Conservation (phyloP, 768 basidiomycete species). For the Glaciozyma martinii region DNA sequence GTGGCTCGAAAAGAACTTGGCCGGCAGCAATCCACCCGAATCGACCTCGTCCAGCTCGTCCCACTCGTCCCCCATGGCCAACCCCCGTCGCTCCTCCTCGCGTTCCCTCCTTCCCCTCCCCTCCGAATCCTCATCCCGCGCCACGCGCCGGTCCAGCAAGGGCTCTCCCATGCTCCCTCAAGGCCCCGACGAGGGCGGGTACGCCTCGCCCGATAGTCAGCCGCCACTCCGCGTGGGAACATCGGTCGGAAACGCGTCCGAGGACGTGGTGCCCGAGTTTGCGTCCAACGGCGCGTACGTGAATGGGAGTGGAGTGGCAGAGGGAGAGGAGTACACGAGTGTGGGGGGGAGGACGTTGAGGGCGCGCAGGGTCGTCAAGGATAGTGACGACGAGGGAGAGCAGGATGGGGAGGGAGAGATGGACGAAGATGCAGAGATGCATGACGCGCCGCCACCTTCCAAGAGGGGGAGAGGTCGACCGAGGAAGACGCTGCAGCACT, state of each 20-base stretch:
- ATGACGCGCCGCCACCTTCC: neutral
- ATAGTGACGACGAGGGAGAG: neutral
- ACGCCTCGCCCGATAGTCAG: neutral
- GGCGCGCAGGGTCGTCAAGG: neutral
- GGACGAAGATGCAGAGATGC: neutral
- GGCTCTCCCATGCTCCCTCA: neutral
- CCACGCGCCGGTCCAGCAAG: neutral
- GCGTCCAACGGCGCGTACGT: neutral
- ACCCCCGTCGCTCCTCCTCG: neutral
- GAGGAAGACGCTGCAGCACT: neutral
- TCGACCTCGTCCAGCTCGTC: too few species aligned
- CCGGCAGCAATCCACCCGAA: too few species aligned
- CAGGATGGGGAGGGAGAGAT: neutral
- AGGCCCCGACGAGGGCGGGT: neutral
- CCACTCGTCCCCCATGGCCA: neutral
- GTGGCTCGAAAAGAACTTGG: too few species aligned
- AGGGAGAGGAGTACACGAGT: constrained; percentile 20
- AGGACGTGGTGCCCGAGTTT: neutral
- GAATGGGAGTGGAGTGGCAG: neutral
- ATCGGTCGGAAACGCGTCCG: too few species aligned
- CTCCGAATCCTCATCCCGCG: neutral
- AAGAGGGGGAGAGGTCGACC: neutral
- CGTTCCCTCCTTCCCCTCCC: neutral
- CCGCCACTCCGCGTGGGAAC: too few species aligned
- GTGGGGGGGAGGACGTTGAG: neutral